Conservation (phyloP, 2,329 filamentous ascomycete genomes). For the Aureobasidium sp. region DNA sequence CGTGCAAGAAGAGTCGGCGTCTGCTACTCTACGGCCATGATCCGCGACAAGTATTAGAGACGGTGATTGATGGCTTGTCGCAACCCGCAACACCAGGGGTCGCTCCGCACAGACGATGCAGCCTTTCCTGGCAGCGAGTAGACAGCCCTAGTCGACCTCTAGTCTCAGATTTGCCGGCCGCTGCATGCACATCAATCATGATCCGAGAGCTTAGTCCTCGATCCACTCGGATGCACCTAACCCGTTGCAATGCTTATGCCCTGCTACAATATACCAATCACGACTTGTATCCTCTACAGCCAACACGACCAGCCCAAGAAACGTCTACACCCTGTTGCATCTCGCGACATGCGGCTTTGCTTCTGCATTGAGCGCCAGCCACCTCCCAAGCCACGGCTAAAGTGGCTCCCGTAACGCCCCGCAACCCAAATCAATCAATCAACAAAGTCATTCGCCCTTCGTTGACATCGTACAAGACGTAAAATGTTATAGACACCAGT, state of each 20-base stretch:
- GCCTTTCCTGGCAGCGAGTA: not conserved
- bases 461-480: conserved; percentile 1
- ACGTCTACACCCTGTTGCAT: not conserved
- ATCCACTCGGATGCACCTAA: not conserved
- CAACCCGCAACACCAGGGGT: not conserved
- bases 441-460: not conserved
- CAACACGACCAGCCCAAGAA: not conserved
- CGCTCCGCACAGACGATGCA: not conserved
- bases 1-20: not conserved
- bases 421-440: not conserved
- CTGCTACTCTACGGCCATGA: not conserved
- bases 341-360: not conserved
- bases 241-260: not conserved
- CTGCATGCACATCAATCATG: not conserved
- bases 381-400: not conserved
- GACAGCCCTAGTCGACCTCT: not conserved
- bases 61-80: not conserved
- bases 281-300: too few relatives aligned
- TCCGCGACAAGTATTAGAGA: not conserved
- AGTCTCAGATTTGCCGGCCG: not conserved
- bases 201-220: not conserved
- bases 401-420: not conserved
- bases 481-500: not conserved
- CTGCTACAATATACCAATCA: not conserved
- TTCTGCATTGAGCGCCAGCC: not conserved